A percentile compares a stretch with the other conserved stretches of the same genome.
These are phyloP conservation scores for Ceratobasidium sp. DNA, from an alignment of 1,284 basidiomycete species.

Conservation along the genomic window DNA sequence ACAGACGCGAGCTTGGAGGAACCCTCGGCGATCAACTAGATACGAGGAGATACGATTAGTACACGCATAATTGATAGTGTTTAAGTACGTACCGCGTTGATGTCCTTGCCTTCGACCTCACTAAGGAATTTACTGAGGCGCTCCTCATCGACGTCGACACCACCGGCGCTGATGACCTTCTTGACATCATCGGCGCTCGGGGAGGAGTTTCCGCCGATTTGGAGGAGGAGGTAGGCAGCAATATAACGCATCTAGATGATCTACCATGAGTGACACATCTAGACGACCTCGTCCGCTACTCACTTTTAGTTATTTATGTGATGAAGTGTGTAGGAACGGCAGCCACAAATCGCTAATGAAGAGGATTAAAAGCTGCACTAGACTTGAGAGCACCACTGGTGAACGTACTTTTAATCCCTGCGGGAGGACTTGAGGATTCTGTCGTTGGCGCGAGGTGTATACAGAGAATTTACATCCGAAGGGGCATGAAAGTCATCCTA, in stretches of 20 bases:
- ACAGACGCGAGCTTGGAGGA: conserved; percentile 95
- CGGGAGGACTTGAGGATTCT: conserved; percentile 92
- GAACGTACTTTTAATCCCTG: conserved; percentile 84
- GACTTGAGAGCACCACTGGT: neutral
- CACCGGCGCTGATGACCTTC: conserved; percentile 88
- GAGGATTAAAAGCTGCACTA: conserved; percentile 26
- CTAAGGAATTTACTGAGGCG: conserved; percentile 89
- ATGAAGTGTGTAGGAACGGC: conserved; percentile 61
- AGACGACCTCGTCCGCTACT: neutral
- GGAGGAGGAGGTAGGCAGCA: conserved; percentile 98
- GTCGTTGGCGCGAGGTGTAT: conserved; percentile 66
- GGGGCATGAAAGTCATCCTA: conserved; percentile 7
- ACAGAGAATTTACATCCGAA: conserved; percentile 38
- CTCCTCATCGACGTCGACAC: conserved; percentile 89
- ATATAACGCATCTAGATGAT: conserved; percentile 90
- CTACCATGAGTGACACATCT: conserved; percentile 33
- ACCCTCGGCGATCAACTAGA: conserved; percentile 91
- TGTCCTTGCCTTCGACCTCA: conserved; percentile 94
- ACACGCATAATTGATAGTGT: conserved; percentile 12
- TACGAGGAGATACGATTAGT: neutral
- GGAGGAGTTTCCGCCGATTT: conserved; percentile 91
- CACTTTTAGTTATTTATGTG: conserved; percentile 43
- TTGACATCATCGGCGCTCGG: conserved; percentile 93
- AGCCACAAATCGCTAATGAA: conserved; percentile 87
- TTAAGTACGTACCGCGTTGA: conserved; percentile 74